Evolutionary conservation across 179 eudicot genomes (phyloP), one percentile per base, ranked within the genome.

Genomic region (Corrigiola litoralis): DNA sequence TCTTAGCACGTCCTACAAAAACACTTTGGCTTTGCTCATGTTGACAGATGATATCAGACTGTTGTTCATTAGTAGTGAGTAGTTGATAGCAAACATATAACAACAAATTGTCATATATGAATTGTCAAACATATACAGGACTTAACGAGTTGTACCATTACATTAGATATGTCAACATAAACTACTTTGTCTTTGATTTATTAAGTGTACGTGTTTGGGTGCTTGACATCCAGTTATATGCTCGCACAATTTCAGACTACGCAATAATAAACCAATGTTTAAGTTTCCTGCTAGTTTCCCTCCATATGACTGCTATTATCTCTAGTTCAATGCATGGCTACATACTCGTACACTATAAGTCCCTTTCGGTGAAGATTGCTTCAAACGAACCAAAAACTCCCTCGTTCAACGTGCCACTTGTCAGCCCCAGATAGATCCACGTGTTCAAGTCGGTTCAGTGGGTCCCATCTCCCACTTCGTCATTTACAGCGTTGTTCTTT

Each of bases 381-480:
- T 13, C 1, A 14, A 37, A 14, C 40, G 11, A 5, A 29, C 47
- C 47, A 24, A 50, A 50, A 36, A 21, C 24, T 24, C 68, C 68
- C 25, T 71, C 31, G 13, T 34, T 36, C 42, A 5, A 46, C 25
- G 40, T 36, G 40, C 65, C 50, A 71, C 32, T 6, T 63, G 73
- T 68, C 73, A 29, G 21, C 18, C 14, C 25, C 2, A 1, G 2
- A 47, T 5, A 4, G 18, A 0, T 20, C 73, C 73, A 68, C 73
- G 73, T 68, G 69, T 68, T 38, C 13, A 3, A 50, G 69, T 54
- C 66, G 66, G 65, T 68, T 44, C 23, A 0, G 24, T 28, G 63
- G 78, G 66, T 1, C 47, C 73, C 37, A 18, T 5, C 16, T 23
- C 68, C 69, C 60, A 56, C 70, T 20, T 68, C 73, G 48, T 27